Evolutionary conservation across 306 rosid genomes (phyloP).

Genomic region (Spatholobus suberectus): DNA sequence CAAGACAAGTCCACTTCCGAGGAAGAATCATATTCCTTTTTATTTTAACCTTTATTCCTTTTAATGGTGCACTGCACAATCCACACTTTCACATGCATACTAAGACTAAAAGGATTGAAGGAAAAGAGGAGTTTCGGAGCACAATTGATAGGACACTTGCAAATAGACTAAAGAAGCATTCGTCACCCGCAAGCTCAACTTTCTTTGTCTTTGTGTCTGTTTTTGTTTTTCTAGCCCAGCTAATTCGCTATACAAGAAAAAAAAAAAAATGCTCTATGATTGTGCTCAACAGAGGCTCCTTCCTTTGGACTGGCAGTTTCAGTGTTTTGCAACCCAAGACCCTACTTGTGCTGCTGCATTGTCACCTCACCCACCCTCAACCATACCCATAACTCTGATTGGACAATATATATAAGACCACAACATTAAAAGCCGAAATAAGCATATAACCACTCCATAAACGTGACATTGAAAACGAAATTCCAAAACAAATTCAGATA

Average conservation of each 20-base stretch:
- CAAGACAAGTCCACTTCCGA: neutral
- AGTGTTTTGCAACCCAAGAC: conserved; percentile 43
- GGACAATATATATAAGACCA: conserved; percentile 27
- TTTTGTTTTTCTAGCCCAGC: conserved; percentile 36
- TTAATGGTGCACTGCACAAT: conserved; percentile 33
- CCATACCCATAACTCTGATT: conserved; percentile 42
- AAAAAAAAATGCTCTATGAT: conserved; percentile 30
- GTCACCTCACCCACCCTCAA: conserved; percentile 54
- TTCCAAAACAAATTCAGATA: neutral
- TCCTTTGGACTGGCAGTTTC: conserved; percentile 46
- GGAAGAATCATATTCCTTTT: conserved; percentile 36
- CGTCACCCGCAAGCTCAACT: conserved; percentile 48
- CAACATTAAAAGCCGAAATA: neutral
- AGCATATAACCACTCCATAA: neutral
- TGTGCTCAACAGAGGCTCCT: conserved; percentile 43
- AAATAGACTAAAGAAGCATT: conserved; percentile 41
- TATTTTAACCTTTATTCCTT: conserved; percentile 31
- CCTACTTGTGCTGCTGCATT: conserved; percentile 46
- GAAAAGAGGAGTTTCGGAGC: conserved; percentile 41
- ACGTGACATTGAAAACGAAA: conserved; percentile 15
- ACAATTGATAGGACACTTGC: conserved; percentile 62
- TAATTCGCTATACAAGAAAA: conserved; percentile 6
- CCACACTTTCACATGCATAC: conserved; percentile 65
- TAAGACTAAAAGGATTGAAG: conserved; percentile 32
- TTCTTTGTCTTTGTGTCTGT: conserved; percentile 44